Base-by-base conservation (phyloP, 2,329 filamentous ascomycete species). In the Aureobasidium uvarum region DNA sequence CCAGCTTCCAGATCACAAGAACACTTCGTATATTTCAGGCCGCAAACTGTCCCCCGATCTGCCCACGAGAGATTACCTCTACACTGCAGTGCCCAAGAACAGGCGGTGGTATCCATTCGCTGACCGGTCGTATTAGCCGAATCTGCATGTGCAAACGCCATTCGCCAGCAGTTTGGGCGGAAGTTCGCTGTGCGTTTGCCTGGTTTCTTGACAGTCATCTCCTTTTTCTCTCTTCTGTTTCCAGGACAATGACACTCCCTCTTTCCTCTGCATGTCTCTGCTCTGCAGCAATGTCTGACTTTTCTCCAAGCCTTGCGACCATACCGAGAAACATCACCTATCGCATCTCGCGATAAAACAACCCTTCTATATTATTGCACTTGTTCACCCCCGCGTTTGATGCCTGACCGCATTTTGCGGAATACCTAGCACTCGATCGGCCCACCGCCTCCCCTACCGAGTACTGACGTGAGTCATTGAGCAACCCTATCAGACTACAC, bases 121-220 rank as follows among this genome's bases (percentile, higher is more conserved):
- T 54, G 38, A 63, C 60, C 60, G 60, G 60, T 63, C 39, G 60
- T 54, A 63, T 63, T 63, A 63, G 48, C 60, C 60, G 60, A 63
- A 62, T 33, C 60, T 63, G 60, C 60, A 63, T 63, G 60, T 63
- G 60, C 60, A 63, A 63, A 63, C 60, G 60, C 60, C 38, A 63
- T 63, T 63, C 60, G 60, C 48, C 60, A 63, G 60, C 60, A 63
- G 60, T 63, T 63, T 63, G 46, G 60, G 60, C 46, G 36, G 31
- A 63, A 45, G 46, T 63, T 51, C 38, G 60, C 60, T 54, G 58
- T 62, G 48, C 60, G 60, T 63, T 63, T 63, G 60, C 60, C 60
- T 63, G 60, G 60, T 63, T 63, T 62, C 43, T 48, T 36, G 33
- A 63, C 38, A 52, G 60, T 63, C 46, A 45, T 39, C 60, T 63